These are phyloP conservation scores for Yamadazyma philogaea DNA, from an alignment of 805 yeast species.

Conservation along the genomic window DNA sequence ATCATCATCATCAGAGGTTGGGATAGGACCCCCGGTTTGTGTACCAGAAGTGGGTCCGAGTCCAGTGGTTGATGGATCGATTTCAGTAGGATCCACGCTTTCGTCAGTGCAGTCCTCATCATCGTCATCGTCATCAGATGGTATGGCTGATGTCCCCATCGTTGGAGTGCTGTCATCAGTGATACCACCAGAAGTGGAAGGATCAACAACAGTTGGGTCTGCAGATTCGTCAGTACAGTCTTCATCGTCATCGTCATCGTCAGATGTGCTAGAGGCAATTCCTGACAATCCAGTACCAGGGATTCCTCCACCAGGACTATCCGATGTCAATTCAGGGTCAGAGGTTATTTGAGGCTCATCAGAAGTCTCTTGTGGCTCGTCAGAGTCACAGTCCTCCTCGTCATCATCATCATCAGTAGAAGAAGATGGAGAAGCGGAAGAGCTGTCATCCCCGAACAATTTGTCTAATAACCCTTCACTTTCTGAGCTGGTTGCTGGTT, in stretches of 20 bases:
- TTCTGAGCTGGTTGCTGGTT: constrained; percentile 3
- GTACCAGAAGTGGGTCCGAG: constrained; percentile 4
- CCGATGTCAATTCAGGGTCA: too few relatives aligned
- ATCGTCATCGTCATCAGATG: constrained; percentile 16
- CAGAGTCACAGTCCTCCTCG: constrained; percentile 16
- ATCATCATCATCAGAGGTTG: constrained; percentile 10
- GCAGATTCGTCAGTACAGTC: constrained; percentile 1
- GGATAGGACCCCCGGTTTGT: neutral
- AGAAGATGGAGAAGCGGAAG: constrained; percentile 1
- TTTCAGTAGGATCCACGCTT: constrained; percentile 6
- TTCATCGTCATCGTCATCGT: constrained; percentile 7
- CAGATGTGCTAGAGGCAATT: neutral
- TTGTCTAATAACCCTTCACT: constrained; percentile 13
- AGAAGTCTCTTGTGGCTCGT: too few relatives aligned
- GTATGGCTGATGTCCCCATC: constrained; percentile 1
- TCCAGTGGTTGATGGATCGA: constrained; percentile 10
- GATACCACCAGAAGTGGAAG: neutral
- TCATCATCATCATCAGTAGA: constrained; percentile 17
- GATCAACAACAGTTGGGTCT: neutral
- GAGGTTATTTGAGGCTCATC: too few relatives aligned
- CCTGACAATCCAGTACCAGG: neutral
- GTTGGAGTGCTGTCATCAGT: neutral
- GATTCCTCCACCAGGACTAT: neutral
- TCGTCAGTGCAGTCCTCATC: constrained; percentile 14
- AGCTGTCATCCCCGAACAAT: constrained; percentile 1